A percentile compares a stretch with the other conserved stretches of the same genome.
Evolutionary conservation across 202 grass and related monocot genomes (phyloP).

Genomic region (Elaeis oleifera): DNA sequence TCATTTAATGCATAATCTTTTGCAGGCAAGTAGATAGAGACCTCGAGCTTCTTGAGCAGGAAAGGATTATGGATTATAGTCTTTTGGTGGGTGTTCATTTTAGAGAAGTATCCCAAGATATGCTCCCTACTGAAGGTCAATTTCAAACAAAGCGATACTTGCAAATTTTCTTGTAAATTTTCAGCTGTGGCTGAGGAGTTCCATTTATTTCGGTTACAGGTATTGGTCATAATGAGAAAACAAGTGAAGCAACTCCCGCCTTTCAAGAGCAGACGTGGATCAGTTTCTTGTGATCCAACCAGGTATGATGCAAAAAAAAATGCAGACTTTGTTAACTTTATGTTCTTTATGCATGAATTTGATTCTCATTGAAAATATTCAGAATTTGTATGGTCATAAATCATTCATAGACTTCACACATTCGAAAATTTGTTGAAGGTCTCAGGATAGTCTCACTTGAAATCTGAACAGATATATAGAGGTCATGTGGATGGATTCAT

Average conservation of each 20-base stretch:
- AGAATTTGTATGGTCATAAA: no score
- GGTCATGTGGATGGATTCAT: no score
- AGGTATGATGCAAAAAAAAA: background rate
- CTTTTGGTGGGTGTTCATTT: conserved; percentile 79
- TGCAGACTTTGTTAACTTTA: background rate
- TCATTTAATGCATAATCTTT: conserved; percentile 9
- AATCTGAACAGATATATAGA: no score
- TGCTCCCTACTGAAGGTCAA: conserved; percentile 40
- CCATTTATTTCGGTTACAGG: background rate
- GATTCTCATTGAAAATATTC: no score
- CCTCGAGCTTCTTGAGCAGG: conserved; percentile 65
- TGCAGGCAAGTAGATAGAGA: conserved; percentile 62
- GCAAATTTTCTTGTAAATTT: conserved; percentile 1
- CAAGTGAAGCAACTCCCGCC: background rate
- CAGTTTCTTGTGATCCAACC: conserved; percentile 9
- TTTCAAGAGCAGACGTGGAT: conserved; percentile 8
- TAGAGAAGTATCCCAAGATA: conserved; percentile 41
- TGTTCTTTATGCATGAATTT: background rate
- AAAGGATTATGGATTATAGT: conserved; percentile 82
- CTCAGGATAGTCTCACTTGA: no score
- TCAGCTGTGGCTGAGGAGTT: conserved; percentile 24
- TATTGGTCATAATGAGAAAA: background rate
- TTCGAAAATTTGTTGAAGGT: no score
- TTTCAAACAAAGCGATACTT: conserved; percentile 13
- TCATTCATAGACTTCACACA: no score